Base-by-base conservation (phyloP, 2,329 filamentous ascomycete genomes). In the Epicoccum sorghinum region DNA sequence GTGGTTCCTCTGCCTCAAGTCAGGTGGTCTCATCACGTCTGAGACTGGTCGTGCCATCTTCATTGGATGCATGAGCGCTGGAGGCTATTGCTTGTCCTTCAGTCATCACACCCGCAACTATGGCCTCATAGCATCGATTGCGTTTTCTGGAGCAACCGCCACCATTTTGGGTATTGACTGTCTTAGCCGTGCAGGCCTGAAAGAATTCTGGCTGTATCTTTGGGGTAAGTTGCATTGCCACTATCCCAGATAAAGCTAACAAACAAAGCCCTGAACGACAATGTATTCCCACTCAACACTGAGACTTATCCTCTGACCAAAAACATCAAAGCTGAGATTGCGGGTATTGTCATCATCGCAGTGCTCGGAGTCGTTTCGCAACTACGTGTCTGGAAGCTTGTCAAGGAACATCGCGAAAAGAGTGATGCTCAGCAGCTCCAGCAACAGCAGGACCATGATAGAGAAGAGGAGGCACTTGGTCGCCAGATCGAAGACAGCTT, bases 201-300 rank as follows among this genome's bases (percentile, higher is more conserved):
- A 96, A 73, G 93, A 98, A 72, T 97, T 97, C 64, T 98, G 93
- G 93, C 83, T 91, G 5, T 98, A 96, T 71, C 82, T 96, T 33
- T 98, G 93, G 93, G 79, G 83, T 85, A 71, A 73, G 82, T 71
- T 13, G 14, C 27, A 12, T 18, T 8, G 10, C 4, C 52, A 18
- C 25, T 24, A 41, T 42, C 47, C 57, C 49, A 55, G 12, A 48
- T 18, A 3, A 52, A 33, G 18, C 59, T 68, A 24, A 68, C 47
- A 40, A 18, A n/a, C 7, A 13, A 58, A 86, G 83, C 78, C 40
- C 76, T 98, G 35, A 97, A 97, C 72, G 79, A 86, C 37, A 82
- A 69, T 37, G 78, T 92, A 0, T 98, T 98, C 66, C 93, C 93
- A 0, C 77, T 91, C 2, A 83, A 85, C 33, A 89, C 89, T 1